Evolutionary conservation across 441 rosid genomes (phyloP).

Genomic region (Adansonia madagascariensis): DNA sequence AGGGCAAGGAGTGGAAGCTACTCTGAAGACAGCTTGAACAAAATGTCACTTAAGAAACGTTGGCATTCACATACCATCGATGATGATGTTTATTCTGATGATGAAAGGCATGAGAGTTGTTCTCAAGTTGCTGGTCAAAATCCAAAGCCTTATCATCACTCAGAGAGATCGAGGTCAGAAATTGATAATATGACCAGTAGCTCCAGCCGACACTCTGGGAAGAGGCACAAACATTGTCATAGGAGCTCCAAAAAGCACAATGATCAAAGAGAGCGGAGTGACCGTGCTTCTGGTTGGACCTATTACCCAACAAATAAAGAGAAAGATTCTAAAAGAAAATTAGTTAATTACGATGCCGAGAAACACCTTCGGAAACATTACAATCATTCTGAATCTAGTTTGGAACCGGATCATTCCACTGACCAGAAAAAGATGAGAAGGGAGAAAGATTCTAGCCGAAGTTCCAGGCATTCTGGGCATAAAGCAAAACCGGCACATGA

Average conservation of each 20-base stretch:
- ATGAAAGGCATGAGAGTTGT: constrained; percentile 31
- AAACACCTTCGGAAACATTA: constrained; percentile 24
- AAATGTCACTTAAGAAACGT: constrained; percentile 29
- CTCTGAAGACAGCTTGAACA: constrained; percentile 38
- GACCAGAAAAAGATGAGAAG: constrained; percentile 25
- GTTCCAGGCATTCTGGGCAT: constrained; percentile 37
- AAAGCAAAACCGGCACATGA: constrained; percentile 28
- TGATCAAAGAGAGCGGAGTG: constrained; percentile 32
- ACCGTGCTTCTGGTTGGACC: constrained; percentile 40
- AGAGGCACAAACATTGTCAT: constrained; percentile 33
- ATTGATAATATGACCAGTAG: constrained; percentile 45
- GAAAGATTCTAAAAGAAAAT: constrained; percentile 37
- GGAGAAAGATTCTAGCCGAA: constrained; percentile 33
- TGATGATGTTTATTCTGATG: constrained; percentile 27
- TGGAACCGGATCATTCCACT: constrained; percentile 26
- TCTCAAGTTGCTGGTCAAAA: constrained; percentile 27
- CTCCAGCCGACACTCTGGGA: constrained; percentile 35
- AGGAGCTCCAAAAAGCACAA: constrained; percentile 33
- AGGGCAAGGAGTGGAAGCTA: constrained; percentile 34
- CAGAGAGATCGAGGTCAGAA: constrained; percentile 45
- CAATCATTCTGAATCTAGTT: constrained; percentile 27
- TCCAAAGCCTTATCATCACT: constrained; percentile 25
- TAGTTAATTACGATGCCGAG: constrained; percentile 28
- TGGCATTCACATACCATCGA: constrained; percentile 10
- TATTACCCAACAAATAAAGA: constrained; percentile 30